Evolutionary conservation across 2,329 filamentous ascomycete genomes (phyloP), one percentile per base, ranked within the genome.

Genomic region (Fusarium cyanostomum): DNA sequence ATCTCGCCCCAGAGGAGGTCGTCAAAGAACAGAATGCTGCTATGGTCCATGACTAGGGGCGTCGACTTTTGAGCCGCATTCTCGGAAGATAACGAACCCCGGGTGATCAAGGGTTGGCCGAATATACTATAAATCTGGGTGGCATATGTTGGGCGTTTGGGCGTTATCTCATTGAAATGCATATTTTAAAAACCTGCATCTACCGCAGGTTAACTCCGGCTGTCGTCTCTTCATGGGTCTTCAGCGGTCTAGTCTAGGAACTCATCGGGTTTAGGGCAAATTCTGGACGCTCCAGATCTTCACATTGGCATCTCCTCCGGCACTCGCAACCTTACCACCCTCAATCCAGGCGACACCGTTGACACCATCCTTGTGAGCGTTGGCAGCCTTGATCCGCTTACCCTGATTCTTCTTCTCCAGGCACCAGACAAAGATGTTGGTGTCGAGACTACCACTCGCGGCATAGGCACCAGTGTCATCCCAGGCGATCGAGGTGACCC

Each of bases 351-450:
- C 85, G 13, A 98, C 90, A 13, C 92, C 94, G 67, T 90, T 92
- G 15, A 98, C 93, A 9, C 95, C 95, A 73, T 98, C 95, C 79
- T 97, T 97, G 80, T 99, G 95, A 45, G 94, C 93, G 73, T 97
- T 96, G 18, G 88, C 79, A 12, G 88, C 89, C 80, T 95, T 94
- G 67, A 96, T 86, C 67, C 94, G 86, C 77, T 91, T 91, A 3
- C 92, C 93, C 1, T 94, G 94, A 71, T 92, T 90, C 61, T 78
- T 83, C 73, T 92, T 91, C 34, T 81, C 83, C 53, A 97, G 77
- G 74, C 92, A 97, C 92, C 95, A 99, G 27, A 97, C 88, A 74
- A 92, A 94, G 16, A 99, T 85, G 72, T 96, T 93, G 0, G 94
- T 97, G 75, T 99, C 95, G 45, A 99, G 80, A 41, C 88, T 90